Evolutionary conservation across 805 yeast genomes (phyloP).

Genomic region (Jamesozyma jinghongensis): DNA sequence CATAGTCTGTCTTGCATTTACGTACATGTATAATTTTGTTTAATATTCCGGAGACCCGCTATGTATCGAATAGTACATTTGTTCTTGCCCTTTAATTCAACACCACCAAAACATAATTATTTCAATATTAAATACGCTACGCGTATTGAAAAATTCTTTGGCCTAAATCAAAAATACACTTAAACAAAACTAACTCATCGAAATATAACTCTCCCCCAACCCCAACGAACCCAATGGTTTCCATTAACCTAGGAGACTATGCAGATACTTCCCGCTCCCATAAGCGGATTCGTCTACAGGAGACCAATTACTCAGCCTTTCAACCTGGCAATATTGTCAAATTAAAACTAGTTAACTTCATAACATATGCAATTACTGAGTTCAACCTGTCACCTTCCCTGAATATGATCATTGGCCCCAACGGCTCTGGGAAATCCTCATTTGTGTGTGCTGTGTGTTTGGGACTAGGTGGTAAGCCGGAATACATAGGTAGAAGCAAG

Average conservation of each 20-base stretch:
- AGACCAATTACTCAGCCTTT: slow-evolving; percentile 22
- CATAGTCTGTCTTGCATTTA: not conserved
- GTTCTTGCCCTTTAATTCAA: too few relatives aligned
- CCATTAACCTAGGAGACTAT: not conserved
- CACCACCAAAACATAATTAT: too few relatives aligned
- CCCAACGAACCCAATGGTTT: not conserved
- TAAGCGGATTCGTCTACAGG: slow-evolving; percentile 7
- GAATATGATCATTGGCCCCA: slow-evolving; percentile 92
- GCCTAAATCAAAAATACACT: too few relatives aligned
- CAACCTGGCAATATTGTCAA: slow-evolving; percentile 43
- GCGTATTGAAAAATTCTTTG: too few relatives aligned
- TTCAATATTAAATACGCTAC: too few relatives aligned
- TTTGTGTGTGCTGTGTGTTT: slow-evolving; percentile 87
- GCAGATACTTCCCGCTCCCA: not conserved
- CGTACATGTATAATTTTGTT: too few relatives aligned
- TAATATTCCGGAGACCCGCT: too few relatives aligned
- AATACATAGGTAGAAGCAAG: slow-evolving; percentile 58
- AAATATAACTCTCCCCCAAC: too few relatives aligned
- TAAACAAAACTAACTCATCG: too few relatives aligned
- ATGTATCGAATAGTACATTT: too few relatives aligned
- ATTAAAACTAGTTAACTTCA: slow-evolving; percentile 53
- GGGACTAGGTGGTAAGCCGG: slow-evolving; percentile 75
- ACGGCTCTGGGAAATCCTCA: slow-evolving; percentile 93
- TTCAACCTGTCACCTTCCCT: slow-evolving; percentile 72
- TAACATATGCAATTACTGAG: slow-evolving; percentile 60